Percentiles rank a stretch among this genome's conserved stretches.
phyloP scores from a whole-genome alignment of 768 basidiomycete genomes.

The Podaxis mareebaensis region DNA sequence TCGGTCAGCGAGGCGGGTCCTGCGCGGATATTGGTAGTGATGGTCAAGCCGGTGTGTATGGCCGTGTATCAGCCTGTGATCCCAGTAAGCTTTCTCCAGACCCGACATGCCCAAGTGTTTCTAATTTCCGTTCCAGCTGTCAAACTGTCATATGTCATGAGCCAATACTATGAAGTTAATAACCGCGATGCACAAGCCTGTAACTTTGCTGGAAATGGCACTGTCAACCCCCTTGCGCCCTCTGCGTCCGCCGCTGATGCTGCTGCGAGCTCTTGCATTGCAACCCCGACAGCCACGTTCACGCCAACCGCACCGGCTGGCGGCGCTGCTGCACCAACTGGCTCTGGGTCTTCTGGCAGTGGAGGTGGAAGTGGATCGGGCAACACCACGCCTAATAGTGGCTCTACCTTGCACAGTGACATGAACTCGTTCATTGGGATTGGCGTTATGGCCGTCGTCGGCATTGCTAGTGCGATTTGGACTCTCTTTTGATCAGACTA shows the following conservation, averaged over 20 bases:
- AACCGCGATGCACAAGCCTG: conserved; percentile 64
- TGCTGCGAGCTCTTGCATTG: conserved; percentile 66
- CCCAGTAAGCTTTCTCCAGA: conserved; percentile 51
- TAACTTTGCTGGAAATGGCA: conserved; percentile 84
- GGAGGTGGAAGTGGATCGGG: conserved; percentile 22
- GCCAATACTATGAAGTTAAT: conserved; percentile 68
- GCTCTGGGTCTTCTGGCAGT: conserved; percentile 23
- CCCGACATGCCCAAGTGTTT: conserved; percentile 1
- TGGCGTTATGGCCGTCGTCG: conserved; percentile 33
- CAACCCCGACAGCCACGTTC: conserved; percentile 63
- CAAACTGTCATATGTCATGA: conserved; percentile 84
- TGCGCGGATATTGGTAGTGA: conserved; percentile 74
- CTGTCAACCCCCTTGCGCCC: conserved; percentile 60
- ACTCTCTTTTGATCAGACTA: conserved; percentile 33
- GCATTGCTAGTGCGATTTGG: conserved; percentile 43
- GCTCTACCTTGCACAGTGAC: conserved; percentile 27
- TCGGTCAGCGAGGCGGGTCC: conserved; percentile 58
- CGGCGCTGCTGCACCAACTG: conserved; percentile 20
- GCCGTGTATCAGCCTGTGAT: conserved; percentile 74
- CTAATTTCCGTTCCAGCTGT: conserved; percentile 45
- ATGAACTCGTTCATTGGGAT: conserved; percentile 37
- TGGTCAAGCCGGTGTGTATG: conserved; percentile 77
- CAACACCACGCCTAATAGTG: conserved; percentile 20
- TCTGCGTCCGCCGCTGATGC: conserved; percentile 50
- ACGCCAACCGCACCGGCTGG: conserved; percentile 51